Base-by-base conservation (phyloP, 129 eudicot species). In the Ambrosia trifida region DNA sequence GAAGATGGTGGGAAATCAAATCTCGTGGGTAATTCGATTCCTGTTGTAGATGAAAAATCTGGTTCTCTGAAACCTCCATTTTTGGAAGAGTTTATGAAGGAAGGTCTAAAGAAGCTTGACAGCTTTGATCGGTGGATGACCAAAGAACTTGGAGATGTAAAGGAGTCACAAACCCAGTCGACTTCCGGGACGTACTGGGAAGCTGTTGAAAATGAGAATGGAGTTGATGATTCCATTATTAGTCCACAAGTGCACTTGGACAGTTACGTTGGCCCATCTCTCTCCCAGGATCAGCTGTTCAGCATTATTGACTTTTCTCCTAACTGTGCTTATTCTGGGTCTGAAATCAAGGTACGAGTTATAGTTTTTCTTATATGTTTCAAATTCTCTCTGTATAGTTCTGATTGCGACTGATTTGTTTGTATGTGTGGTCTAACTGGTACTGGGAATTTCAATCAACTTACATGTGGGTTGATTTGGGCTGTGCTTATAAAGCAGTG, bases 71-170 rank as follows among this genome's bases (percentile, higher is more conserved):
- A 74, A 75, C 89, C 85, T 65, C 93, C 95, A 60, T 40, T 70
- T 57, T 58, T 94, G 45, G 92, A 84, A 52, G 91, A 85, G 30
- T 80, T 92, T 65, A 69, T 77, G 71, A 87, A 76, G 73, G 92
- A 87, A 56, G 95, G 90, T 69, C 84, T 95, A 60, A 87, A 77
- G 81, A 95, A 95, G 85, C 93, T 90, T 5, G 99, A 95, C 80
- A 95, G 99, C 82, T 95, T 95, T 82, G 95, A 88, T 70, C 86
- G 92, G 11, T 95, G 99, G 99, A 90, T 90, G 89, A 86, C 79
- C 64, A 95, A 88, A 70, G 99, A 95, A 86, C 93, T 95, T 44
- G 99, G 88, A 32, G 99, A 88, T 75, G 96, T 89, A 28, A 84
- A 79, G 66, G 98, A 95, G 72, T 46, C 90, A 35, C 84, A 83